These are phyloP conservation scores for Tetracladium marchalianum DNA, from an alignment of 495 filamentous ascomycete genomes.

Conservation along the genomic window DNA sequence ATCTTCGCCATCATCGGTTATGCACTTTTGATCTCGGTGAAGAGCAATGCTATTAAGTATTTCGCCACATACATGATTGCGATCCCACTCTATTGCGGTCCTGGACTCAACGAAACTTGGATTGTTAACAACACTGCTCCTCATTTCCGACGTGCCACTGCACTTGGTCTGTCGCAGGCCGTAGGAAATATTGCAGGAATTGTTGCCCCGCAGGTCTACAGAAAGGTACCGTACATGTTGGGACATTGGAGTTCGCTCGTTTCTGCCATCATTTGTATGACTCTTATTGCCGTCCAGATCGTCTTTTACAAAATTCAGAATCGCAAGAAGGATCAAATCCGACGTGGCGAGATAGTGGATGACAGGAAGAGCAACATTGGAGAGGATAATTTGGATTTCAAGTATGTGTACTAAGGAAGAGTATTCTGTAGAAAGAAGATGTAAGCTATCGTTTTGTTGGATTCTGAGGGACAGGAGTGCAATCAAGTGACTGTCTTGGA, in stretches of 20 bases:
- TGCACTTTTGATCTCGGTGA: constrained; percentile 33
- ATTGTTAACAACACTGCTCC: constrained; percentile 47
- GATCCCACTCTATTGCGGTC: constrained; percentile 37
- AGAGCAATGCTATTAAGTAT: constrained; percentile 37
- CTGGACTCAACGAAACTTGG: constrained; percentile 46
- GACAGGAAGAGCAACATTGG: constrained; percentile 33
- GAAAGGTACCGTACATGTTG: constrained; percentile 37
- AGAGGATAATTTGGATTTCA: constrained; percentile 38
- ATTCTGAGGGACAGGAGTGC: too few species aligned
- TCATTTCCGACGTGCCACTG: constrained; percentile 44
- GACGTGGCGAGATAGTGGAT: constrained; percentile 30
- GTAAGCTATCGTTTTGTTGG: background rate
- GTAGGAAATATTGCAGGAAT: constrained; percentile 48
- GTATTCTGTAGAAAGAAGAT: background rate
- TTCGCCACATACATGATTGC: constrained; percentile 46
- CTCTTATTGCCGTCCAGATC: constrained; percentile 25
- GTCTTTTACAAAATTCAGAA: constrained; percentile 35
- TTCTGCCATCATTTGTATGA: constrained; percentile 29
- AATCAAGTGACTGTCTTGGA: too few species aligned
- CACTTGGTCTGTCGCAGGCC: constrained; percentile 43
- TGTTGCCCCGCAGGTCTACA: constrained; percentile 43
- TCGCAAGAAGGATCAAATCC: constrained; percentile 30
- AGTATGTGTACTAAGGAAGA: constrained; percentile 32
- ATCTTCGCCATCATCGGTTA: constrained; percentile 42
- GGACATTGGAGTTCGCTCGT: constrained; percentile 41